A percentile compares a stretch with the other conserved stretches of the same genome.
phyloP scores from a whole-genome alignment of 2,329 filamentous ascomycete species.

The Fusarium clavum region DNA sequence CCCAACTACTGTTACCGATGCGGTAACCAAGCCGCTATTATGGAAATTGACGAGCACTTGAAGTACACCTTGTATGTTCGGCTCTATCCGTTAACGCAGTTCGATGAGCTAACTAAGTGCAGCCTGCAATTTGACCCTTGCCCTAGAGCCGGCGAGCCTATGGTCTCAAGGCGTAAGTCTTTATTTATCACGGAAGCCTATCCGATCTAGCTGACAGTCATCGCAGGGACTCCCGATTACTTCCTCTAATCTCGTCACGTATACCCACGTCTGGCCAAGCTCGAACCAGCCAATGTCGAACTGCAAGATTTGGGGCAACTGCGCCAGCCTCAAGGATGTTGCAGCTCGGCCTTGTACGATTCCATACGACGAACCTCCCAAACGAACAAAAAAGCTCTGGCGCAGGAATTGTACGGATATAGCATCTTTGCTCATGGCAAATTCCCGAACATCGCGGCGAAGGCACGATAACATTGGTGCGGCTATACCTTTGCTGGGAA shows the following conservation, averaged over 20 bases:
- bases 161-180: constrained; percentile 89
- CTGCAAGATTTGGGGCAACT: constrained; percentile 26
- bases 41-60: constrained; percentile 99
- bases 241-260: constrained; percentile 78
- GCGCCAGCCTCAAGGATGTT: constrained; percentile 30
- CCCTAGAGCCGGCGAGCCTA: constrained; percentile 95
- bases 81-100: too few relatives aligned
- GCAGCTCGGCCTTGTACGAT: constrained; percentile 48
- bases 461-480: constrained; percentile 20
- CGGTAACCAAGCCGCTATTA: constrained; percentile 99
- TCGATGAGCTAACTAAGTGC: constrained; percentile 45
- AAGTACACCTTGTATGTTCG: constrained; percentile 97
- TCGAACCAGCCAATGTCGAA: constrained; percentile 36
- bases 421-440: constrained; percentile 37
- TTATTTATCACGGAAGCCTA: background rate
- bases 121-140: constrained; percentile 99
- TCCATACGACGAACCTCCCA: constrained; percentile 37
- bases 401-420: constrained; percentile 40
- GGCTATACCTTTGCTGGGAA: constrained; percentile 33
- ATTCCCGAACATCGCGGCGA: constrained; percentile 25
- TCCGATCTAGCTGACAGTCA: constrained; percentile 37
- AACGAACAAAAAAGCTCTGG: constrained; percentile 34
- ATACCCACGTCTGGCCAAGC: constrained; percentile 45
- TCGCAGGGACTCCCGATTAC: constrained; percentile 87
- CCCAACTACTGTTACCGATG: constrained; percentile 99